Evolutionary conservation across 2,329 filamentous ascomycete species (phyloP).

Genomic region (Ramichloridium luteum): DNA sequence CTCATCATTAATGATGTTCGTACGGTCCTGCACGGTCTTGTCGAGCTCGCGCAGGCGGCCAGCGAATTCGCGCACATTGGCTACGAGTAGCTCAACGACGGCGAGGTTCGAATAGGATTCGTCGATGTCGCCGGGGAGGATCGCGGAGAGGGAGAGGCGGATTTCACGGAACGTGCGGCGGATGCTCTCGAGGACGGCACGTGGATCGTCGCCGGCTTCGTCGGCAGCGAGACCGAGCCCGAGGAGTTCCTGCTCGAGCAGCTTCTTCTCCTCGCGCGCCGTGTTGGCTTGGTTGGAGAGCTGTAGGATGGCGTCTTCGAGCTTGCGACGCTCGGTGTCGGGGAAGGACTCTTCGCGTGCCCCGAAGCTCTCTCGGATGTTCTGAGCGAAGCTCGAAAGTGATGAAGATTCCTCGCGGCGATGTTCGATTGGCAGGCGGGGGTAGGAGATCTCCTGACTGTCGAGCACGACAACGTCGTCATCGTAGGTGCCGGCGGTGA

Average conservation of each 20-base stretch:
- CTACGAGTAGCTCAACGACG: slow-evolving; percentile 28
- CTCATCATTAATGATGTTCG: slow-evolving; percentile 21
- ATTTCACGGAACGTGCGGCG: slow-evolving; percentile 30
- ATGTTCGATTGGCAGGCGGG: slow-evolving; percentile 13
- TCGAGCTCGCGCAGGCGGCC: slow-evolving; percentile 26
- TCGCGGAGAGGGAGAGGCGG: slow-evolving; percentile 29
- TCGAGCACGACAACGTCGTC: slow-evolving; percentile 19
- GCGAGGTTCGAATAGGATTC: slow-evolving; percentile 28
- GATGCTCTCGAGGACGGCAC: slow-evolving; percentile 28
- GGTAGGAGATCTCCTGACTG: slow-evolving; percentile 18
- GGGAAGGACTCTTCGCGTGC: not conserved
- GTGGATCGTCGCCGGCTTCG: slow-evolving; percentile 21
- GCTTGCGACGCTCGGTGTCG: slow-evolving; percentile 22
- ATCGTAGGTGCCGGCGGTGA: slow-evolving; percentile 18
- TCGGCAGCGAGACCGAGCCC: slow-evolving; percentile 28
- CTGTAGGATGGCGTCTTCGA: slow-evolving; percentile 30
- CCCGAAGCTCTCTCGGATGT: too few species aligned
- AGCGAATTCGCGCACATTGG: slow-evolving; percentile 23
- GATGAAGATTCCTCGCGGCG: slow-evolving; percentile 5
- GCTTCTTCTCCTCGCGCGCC: slow-evolving; percentile 29
- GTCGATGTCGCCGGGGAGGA: slow-evolving; percentile 29
- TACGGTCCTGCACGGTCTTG: slow-evolving; percentile 25
- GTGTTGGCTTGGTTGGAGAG: slow-evolving; percentile 28
- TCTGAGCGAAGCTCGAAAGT: slow-evolving; percentile 1
- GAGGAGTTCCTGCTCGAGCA: slow-evolving; percentile 33